Evolutionary conservation across 768 basidiomycete genomes (phyloP).

Genomic region (Mycena indigotica): DNA sequence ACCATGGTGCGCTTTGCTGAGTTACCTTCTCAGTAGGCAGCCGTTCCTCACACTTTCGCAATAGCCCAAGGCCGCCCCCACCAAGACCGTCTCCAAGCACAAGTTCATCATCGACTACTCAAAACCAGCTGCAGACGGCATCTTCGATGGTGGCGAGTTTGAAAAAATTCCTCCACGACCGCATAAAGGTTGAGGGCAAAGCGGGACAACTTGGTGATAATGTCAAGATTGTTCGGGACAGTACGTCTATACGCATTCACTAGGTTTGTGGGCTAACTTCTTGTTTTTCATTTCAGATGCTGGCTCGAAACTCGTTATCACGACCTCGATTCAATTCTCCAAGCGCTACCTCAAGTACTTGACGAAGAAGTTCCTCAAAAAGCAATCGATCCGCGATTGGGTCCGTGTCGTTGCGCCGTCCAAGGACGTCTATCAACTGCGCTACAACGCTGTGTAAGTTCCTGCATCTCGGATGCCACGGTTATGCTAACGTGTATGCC

Average conservation of each 20-base stretch:
- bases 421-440: conserved; percentile 92
- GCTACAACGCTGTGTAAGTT: conserved; percentile 86
- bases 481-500: conserved; percentile 12
- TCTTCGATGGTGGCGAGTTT: conserved; percentile 63
- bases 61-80: conserved; percentile 25
- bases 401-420: conserved; percentile 94
- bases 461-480: neutral
- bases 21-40: conserved; percentile 14
- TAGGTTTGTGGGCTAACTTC: neutral
- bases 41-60: neutral
- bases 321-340: conserved; percentile 87
- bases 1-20: conserved; percentile 4
- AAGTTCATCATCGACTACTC: conserved; percentile 25
- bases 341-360: conserved; percentile 98
- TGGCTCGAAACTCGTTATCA: conserved; percentile 81
- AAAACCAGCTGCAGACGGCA: conserved; percentile 41
- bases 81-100: conserved; percentile 26
- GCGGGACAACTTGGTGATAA: conserved; percentile 89
- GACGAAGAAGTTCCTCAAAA: conserved; percentile 99
- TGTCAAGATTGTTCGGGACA: conserved; percentile 85
- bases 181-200: conserved; percentile 92
- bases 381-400: conserved; percentile 94
- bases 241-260: conserved; percentile 45
- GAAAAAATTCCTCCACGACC: conserved; percentile 92
- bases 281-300: conserved; percentile 35